Base-by-base conservation (phyloP, 75 land plant species). In the Selaginella tamariscina region DNA sequence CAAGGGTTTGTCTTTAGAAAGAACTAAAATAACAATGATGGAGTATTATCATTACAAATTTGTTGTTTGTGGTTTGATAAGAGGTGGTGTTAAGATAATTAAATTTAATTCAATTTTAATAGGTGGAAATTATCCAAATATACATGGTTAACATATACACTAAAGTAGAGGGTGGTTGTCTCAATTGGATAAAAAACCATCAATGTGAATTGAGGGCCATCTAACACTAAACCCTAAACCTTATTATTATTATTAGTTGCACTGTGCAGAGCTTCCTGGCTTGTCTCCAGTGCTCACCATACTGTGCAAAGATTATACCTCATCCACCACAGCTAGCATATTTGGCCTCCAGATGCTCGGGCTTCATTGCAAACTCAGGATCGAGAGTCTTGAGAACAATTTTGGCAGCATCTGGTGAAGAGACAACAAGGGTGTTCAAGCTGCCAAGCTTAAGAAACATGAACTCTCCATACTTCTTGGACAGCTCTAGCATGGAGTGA, bases 241-340 rank as follows among this genome's bases (percentile, higher is more conserved):
- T 59, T 26, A 9, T 59, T 59, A 5, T 21, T 21, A 23, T 8
- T 9, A 59, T 2, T 8, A 59, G 62, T 59, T 59, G 27, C 23
- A 59, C 24, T 21, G 62, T 23, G 26, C 62, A 59, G 26, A 59
- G 26, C 62, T 59, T 59, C 26, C 62, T 59, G 26, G 26, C 62
- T 59, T 59, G 62, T 26, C 62, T 59, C 62, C 62, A 59, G 26
- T 59, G 62, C 62, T 59, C 62, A 23, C 62, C 62, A 59, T 59
- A 59, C 26, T 59, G 27, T 59, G 26, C 62, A 59, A 59, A 59
- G 62, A 27, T 26, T 21, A 59, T 59, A 59, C 26, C 62, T 26
- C 62, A 23, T 23, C 26, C 26, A 59, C 26, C 26, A 59, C 26
- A 59, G 62, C 21, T 59, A 21, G 26, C 62, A 23, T 23, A 26